These are phyloP conservation scores for Trametopsis cervina DNA, from an alignment of 768 basidiomycete species.

Conservation along the genomic window DNA sequence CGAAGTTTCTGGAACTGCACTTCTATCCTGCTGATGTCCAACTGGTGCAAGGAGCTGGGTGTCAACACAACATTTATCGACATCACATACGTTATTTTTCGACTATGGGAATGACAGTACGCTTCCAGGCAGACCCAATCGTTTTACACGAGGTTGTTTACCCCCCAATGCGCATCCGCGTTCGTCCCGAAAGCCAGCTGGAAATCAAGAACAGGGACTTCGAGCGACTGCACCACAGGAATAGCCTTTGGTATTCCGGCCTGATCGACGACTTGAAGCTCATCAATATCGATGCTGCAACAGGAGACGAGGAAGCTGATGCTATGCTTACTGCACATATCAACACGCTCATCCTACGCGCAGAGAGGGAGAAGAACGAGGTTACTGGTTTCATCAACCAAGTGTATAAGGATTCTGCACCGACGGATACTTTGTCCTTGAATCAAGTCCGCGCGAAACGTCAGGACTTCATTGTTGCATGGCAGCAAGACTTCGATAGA, in stretches of 20 bases:
- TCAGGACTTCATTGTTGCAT: conserved; percentile 93
- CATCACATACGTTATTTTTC: conserved; percentile 92
- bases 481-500: conserved; percentile 89
- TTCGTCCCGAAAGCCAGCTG: conserved; percentile 82
- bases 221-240: conserved; percentile 63
- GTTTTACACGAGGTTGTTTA: conserved; percentile 81
- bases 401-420: conserved; percentile 73
- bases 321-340: conserved; percentile 55
- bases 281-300: conserved; percentile 73
- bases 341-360: conserved; percentile 59
- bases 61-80: conserved; percentile 90
- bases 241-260: conserved; percentile 66
- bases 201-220: conserved; percentile 92
- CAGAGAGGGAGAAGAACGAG: conserved; percentile 70
- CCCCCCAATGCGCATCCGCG: conserved; percentile 80
- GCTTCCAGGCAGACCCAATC: conserved; percentile 82
- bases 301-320: conserved; percentile 69
- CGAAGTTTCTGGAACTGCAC: conserved; percentile 91
- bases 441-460: conserved; percentile 81
- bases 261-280: conserved; percentile 70
- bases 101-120: conserved; percentile 73
- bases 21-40: conserved; percentile 89
- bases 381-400: conserved; percentile 66
- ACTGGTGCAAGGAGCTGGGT: conserved; percentile 81
- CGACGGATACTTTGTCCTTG: conserved; percentile 81